Percentiles rank a stretch among this genome's conserved stretches.
Evolutionary conservation across 2,329 filamentous ascomycete genomes (phyloP).

Genomic region (Pseudopithomyces chartarum): DNA sequence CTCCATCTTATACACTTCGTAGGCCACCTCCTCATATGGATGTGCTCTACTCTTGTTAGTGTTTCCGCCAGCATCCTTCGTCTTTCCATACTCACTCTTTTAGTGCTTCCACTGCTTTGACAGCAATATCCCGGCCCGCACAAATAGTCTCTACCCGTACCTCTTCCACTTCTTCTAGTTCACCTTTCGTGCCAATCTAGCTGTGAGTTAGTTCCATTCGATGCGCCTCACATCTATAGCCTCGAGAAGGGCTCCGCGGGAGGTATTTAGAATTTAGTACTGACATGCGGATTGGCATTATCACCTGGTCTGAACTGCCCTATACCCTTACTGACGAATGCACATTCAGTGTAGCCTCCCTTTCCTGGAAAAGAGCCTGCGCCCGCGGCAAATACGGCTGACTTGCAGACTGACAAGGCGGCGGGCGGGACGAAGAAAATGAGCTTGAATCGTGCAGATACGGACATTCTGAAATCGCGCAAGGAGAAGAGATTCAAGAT

Average conservation of each 20-base stretch:
- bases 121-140: constrained; percentile 61
- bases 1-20: constrained; percentile 54
- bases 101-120: constrained; percentile 65
- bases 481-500: neutral
- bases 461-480: constrained; percentile 1
- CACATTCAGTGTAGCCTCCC: constrained; percentile 50
- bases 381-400: constrained; percentile 52
- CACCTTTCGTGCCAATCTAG: constrained; percentile 61
- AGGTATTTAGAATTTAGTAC: constrained; percentile 8
- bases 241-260: neutral
- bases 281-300: constrained; percentile 62
- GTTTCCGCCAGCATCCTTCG: neutral
- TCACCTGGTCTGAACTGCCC: constrained; percentile 70
- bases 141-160: constrained; percentile 67
- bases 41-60: constrained; percentile 41
- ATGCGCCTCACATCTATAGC: too few species aligned
- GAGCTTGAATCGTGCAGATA: constrained; percentile 47
- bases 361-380: constrained; percentile 50
- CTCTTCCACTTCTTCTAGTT: constrained; percentile 65
- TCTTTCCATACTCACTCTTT: constrained; percentile 59
- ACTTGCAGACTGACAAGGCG: constrained; percentile 46
- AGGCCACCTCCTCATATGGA: constrained; percentile 53
- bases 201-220: too few species aligned
- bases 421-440: constrained; percentile 51
- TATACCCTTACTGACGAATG: constrained; percentile 55